These are phyloP conservation scores for Moringa oleifera DNA, from an alignment of 345 rosid genomes.

Conservation along the genomic window DNA sequence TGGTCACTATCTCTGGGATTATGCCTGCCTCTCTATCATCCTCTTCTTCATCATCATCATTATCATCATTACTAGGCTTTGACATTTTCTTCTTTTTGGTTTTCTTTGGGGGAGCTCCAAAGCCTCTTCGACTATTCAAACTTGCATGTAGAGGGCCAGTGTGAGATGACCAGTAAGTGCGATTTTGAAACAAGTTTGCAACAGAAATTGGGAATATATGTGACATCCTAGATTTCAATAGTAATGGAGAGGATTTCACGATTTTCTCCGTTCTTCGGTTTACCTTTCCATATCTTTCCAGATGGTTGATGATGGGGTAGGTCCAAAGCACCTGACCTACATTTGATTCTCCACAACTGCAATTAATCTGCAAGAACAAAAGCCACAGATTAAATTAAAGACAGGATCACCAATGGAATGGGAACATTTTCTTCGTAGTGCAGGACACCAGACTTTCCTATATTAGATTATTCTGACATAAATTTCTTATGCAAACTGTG, in stretches of 20 bases:
- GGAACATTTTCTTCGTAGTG: background rate
- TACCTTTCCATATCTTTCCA: slow-evolving; percentile 6
- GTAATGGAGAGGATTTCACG: background rate
- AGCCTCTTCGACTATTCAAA: slow-evolving; percentile 70
- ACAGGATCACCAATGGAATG: background rate
- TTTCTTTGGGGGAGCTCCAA: slow-evolving; percentile 62
- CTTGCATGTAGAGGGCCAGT: slow-evolving; percentile 40
- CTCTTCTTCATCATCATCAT: slow-evolving; percentile 23
- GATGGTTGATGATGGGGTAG: slow-evolving; percentile 11
- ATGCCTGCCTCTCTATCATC: slow-evolving; percentile 43
- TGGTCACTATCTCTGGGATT: slow-evolving; percentile 88
- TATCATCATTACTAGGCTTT: slow-evolving; percentile 18
- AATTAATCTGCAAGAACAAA: slow-evolving; percentile 23
- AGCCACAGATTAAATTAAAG: background rate
- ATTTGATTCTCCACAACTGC: slow-evolving; percentile 2
- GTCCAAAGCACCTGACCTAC: slow-evolving; percentile 12
- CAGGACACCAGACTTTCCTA: too few species aligned
- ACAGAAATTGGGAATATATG: slow-evolving; percentile 23
- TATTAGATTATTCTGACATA: too few species aligned
- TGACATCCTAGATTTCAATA: slow-evolving; percentile 5
- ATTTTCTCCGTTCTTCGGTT: background rate
- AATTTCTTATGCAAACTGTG: background rate
- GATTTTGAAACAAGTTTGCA: slow-evolving; percentile 6
- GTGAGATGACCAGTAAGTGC: slow-evolving; percentile 13
- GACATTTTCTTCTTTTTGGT: slow-evolving; percentile 40